Base-by-base conservation (phyloP, 2,329 filamentous ascomycete species). In the Paraconiothyrium brasiliense region DNA sequence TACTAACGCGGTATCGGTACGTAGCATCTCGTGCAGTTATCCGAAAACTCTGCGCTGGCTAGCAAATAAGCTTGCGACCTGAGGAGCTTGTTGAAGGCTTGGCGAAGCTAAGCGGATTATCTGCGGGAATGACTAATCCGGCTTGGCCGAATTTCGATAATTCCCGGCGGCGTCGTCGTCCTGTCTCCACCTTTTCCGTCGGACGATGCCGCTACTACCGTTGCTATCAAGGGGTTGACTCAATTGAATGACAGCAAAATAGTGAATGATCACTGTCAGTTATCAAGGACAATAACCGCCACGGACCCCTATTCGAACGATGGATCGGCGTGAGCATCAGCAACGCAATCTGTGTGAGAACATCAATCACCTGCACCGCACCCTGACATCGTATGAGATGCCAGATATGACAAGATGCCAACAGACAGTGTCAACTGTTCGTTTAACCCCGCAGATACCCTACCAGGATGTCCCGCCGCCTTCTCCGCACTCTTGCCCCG, bases 1-100 rank as follows among this genome's bases (percentile, higher is more conserved):
- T 47, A 60, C 54, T 60, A 67, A 63, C 50, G 59, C 62, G 59
- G 55, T 60, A 62, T 60, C 55, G 46, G 46, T 20, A 52, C 50
- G 60, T 59, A 54, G 51, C 59, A 59, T 47, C 50, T 56, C 52
- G 60, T 41, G 32, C 51, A 39, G 22, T n/a, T 24, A 10, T 46
- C 62, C 52, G 57, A 74, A 75, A 75, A 71, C 44, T 75, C 67
- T 74, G 71, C 71, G 62, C 39, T 43, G 62, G 68, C 67, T 59
- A 62, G 48, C 58, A 35, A 46, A 59, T 68, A 62, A 56, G 58
- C 61, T 46, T 47, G 52, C 61, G 62, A 63, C 41, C 50, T 32
- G 24, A 10, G 27, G 52, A 55, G 52, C 39, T 67, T 67, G 68
- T 63, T 61, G 64, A 60, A 50, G 52, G 61, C 46, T 55, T 58